These are phyloP conservation scores for Xylariales sp. DNA, from an alignment of 2,329 filamentous ascomycete species.

Conservation along the genomic window DNA sequence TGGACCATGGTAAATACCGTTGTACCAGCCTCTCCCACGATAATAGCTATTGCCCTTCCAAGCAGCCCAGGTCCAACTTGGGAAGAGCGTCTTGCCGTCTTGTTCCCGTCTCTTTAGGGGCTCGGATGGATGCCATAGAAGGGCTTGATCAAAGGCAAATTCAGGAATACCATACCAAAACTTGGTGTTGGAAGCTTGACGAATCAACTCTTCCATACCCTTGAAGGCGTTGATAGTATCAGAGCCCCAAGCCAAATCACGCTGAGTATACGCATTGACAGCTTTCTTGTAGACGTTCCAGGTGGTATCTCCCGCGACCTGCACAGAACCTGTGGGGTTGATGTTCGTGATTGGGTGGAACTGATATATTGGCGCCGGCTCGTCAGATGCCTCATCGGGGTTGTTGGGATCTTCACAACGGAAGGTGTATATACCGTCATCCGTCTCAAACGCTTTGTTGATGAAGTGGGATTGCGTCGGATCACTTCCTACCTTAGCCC, in stretches of 20 bases:
- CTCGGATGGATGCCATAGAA: background rate
- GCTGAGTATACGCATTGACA: background rate
- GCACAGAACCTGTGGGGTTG: too few relatives aligned
- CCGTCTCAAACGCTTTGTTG: too few relatives aligned
- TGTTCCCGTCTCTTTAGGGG: background rate
- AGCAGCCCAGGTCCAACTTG: background rate
- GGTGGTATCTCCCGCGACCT: background rate
- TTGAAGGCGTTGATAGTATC: background rate
- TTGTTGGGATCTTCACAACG: too few relatives aligned
- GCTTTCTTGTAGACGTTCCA: background rate
- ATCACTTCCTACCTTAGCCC: too few relatives aligned
- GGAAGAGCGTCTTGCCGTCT: background rate
- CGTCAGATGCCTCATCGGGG: too few relatives aligned
- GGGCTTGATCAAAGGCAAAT: background rate
- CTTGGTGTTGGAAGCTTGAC: background rate
- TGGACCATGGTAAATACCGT: background rate
- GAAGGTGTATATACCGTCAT: too few relatives aligned
- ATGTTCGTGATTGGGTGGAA: too few relatives aligned
- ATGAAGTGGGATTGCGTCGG: too few relatives aligned
- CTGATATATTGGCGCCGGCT: too few relatives aligned
- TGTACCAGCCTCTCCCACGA: background rate
- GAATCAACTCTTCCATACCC: background rate
- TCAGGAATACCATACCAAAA: background rate
- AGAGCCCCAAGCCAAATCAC: background rate
- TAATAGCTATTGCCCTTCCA: background rate